Evolutionary conservation across 2,329 filamentous ascomycete species (phyloP).

Genomic region (Didymosphaeria variabile): DNA sequence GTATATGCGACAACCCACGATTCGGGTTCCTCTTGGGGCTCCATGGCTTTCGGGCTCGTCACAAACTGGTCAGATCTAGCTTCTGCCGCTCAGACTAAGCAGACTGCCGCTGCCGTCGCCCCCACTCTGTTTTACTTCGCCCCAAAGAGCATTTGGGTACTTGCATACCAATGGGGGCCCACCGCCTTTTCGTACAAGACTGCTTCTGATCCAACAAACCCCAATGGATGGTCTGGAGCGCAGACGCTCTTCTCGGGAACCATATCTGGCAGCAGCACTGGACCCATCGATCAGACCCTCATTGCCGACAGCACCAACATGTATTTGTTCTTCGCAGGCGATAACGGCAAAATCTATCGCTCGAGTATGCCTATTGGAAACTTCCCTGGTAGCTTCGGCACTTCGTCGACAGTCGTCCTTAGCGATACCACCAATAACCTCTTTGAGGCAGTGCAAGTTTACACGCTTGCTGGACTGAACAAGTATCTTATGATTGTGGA

Average conservation of each 20-base stretch:
- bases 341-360: constrained; percentile 73
- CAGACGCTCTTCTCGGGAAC: constrained; percentile 66
- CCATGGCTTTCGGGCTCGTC: constrained; percentile 67
- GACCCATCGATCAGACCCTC: constrained; percentile 69
- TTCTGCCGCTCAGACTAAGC: constrained; percentile 62
- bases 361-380: constrained; percentile 68
- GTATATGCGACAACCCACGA: constrained; percentile 66
- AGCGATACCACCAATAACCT: constrained; percentile 65
- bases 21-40: constrained; percentile 59
- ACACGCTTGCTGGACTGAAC: constrained; percentile 64
- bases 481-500: constrained; percentile 76
- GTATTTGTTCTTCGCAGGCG: constrained; percentile 74
- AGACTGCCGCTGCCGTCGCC: constrained; percentile 61
- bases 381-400: constrained; percentile 70
- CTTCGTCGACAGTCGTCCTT: constrained; percentile 59
- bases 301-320: constrained; percentile 69
- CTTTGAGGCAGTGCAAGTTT: constrained; percentile 74
- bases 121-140: constrained; percentile 71
- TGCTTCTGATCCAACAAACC: constrained; percentile 64
- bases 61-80: constrained; percentile 63
- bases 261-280: constrained; percentile 62
- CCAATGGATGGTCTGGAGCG: constrained; percentile 64
- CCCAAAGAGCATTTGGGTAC: constrained; percentile 70
- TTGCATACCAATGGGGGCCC: constrained; percentile 72
- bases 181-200: constrained; percentile 69